Percentiles rank a stretch among this genome's conserved stretches.
phyloP scores from a whole-genome alignment of 2,329 filamentous ascomycete species.

The Aspergillus versicolor region DNA sequence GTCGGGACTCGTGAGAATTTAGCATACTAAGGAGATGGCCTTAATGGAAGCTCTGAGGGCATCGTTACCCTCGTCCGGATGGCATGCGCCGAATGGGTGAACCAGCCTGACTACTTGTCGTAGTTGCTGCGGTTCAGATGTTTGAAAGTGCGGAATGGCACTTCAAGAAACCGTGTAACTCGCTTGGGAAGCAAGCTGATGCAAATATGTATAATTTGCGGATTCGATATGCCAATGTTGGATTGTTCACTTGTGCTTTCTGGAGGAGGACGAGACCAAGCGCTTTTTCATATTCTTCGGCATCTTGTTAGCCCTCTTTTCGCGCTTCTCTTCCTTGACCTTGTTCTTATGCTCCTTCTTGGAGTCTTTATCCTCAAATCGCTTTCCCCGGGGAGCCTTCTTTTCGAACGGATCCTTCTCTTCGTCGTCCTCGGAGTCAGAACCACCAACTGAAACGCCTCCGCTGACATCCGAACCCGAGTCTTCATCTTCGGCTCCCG shows the following conservation, averaged over 20 bases:
- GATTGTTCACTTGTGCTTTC: constrained; percentile 25
- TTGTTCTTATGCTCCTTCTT: constrained; percentile 87
- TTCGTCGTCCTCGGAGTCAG: constrained; percentile 47
- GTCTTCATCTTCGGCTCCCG: constrained; percentile 35
- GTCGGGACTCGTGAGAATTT: not conserved
- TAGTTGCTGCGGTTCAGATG: not conserved
- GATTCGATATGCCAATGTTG: not conserved
- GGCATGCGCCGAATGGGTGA: not conserved
- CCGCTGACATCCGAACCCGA: constrained; percentile 35
- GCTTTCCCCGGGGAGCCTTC: constrained; percentile 72
- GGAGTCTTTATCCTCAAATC: constrained; percentile 86
- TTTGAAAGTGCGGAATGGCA: not conserved
- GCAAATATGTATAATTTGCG: not conserved
- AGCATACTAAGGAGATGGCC: not conserved
- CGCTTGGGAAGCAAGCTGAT: not conserved
- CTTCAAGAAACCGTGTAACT: not conserved
- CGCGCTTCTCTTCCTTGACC: constrained; percentile 92
- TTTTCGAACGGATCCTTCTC: constrained; percentile 57
- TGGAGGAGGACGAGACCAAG: constrained; percentile 32
- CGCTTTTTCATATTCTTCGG: constrained; percentile 91
- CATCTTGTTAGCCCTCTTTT: constrained; percentile 92
- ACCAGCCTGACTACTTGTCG: not conserved
- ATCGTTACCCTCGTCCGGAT: not conserved
- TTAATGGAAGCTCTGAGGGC: not conserved
- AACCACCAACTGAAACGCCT: constrained; percentile 31